Conservation (phyloP, 2,329 filamentous ascomycete species). For the Madurella fahalii region DNA sequence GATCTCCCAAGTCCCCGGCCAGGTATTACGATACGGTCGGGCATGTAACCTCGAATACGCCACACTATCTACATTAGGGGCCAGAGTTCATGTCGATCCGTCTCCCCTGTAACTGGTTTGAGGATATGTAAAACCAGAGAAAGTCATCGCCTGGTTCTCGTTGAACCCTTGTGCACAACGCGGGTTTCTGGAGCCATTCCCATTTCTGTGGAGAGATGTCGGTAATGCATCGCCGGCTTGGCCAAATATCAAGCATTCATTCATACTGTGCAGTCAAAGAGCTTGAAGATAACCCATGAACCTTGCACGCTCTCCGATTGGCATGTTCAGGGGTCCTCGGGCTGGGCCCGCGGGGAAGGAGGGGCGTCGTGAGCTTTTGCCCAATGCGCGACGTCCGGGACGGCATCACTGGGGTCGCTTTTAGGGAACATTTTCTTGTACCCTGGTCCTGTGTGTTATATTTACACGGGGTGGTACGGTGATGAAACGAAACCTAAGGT, state of each 20-base stretch:
- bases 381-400: slow-evolving; percentile 1
- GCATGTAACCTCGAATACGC: too few relatives aligned
- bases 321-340: slow-evolving; percentile 10
- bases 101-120: too few relatives aligned
- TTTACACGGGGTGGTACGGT: too few relatives aligned
- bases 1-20: too few relatives aligned
- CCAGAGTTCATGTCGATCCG: too few relatives aligned
- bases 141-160: too few relatives aligned
- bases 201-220: neutral
- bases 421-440: neutral
- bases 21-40: too few relatives aligned
- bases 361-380: slow-evolving; percentile 9
- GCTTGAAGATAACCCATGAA: slow-evolving; percentile 6
- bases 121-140: too few relatives aligned
- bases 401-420: neutral
- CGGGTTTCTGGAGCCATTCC: too few relatives aligned
- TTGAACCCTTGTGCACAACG: too few relatives aligned
- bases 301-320: slow-evolving; percentile 9
- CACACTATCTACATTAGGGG: too few relatives aligned
- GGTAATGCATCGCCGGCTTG: slow-evolving; percentile 19
- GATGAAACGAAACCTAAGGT: too few relatives aligned
- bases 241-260: slow-evolving; percentile 4
- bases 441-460: neutral
- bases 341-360: slow-evolving; percentile 9
- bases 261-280: neutral